Base-by-base conservation (phyloP, 306 rosid species). In the Sechiopsis laciniata region DNA sequence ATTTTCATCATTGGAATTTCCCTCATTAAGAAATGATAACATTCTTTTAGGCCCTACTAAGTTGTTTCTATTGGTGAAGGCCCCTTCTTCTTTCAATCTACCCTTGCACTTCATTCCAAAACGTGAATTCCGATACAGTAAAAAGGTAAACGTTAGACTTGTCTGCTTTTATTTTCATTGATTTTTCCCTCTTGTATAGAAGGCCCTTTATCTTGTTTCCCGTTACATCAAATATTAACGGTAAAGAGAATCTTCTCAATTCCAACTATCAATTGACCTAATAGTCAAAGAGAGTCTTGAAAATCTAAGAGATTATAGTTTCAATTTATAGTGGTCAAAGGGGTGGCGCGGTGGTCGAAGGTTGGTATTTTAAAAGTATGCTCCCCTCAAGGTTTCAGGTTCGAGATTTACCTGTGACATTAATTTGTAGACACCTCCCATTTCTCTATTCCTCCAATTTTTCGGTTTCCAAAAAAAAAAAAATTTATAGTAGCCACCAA, bases 101-200 rank as follows among this genome's bases (percentile, higher is more conserved):
- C 90, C 99, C 68, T 72, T 73, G 74, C 96, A 94, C 86, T 94
- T 90, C 86, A 91, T 94, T 55, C 97, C 98, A 55, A 94, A 90
- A 68, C 92, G 98, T 48, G 96, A 90, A 62, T 90, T 90, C 72
- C 84, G 81, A 81, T 80, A 80, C 77, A 85, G 79, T 82, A 85
- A 78, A 81, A 90, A 94, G 97, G 96, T 94, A 74, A 82, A 48
- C 8, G 58, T 48, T 69, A 22, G 73, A 69, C n/a, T 17, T 67
- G 55, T 69, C 16, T 69, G 56, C 42, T 50, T 69, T 69, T 48
- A 21, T 67, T 37, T 64, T 64, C 15, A 50, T 69, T 20, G 45
- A 13, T 48, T 19, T 69, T 10, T 9, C 56, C 50, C 57, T 68
- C 58, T 22, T 13, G 15, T 48, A 21, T 48, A 46, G 19, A 67